Conservation (phyloP, 2,329 filamentous ascomycete genomes). For the Geosmithia flava region DNA sequence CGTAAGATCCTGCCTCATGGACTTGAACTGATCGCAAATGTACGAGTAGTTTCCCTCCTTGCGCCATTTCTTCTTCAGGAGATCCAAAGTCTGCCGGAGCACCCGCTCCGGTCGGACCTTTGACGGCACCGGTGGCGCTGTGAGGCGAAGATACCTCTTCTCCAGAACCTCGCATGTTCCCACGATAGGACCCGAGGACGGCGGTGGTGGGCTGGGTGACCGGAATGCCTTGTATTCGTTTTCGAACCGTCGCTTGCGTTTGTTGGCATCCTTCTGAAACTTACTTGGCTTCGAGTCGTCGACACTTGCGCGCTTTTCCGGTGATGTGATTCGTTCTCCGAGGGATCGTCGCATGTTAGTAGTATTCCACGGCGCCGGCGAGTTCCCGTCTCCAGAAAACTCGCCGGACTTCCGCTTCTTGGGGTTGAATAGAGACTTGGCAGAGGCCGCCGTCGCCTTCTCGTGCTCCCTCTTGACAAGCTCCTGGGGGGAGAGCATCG, state of each 20-base stretch:
- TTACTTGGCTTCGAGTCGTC: slow-evolving; percentile 60
- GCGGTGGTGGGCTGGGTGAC: slow-evolving; percentile 43
- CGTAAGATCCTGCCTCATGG: slow-evolving; percentile 91
- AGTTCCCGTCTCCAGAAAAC: slow-evolving; percentile 13
- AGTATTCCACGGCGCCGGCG: slow-evolving; percentile 61
- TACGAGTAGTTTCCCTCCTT: slow-evolving; percentile 90
- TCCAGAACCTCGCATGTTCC: slow-evolving; percentile 76
- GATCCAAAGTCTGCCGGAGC: slow-evolving; percentile 71
- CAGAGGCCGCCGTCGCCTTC: background rate
- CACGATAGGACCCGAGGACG: slow-evolving; percentile 60
- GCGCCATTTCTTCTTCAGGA: slow-evolving; percentile 91
- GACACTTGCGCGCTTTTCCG: slow-evolving; percentile 26
- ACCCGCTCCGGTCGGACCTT: slow-evolving; percentile 76
- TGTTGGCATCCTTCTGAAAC: slow-evolving; percentile 83
- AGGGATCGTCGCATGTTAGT: slow-evolving; percentile 47
- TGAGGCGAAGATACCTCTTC: slow-evolving; percentile 91
- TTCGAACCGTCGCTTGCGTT: slow-evolving; percentile 80
- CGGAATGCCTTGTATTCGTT: slow-evolving; percentile 46
- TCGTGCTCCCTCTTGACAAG: slow-evolving; percentile 61
- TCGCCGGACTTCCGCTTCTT: slow-evolving; percentile 80
- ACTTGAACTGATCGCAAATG: slow-evolving; percentile 99
- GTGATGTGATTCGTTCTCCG: slow-evolving; percentile 59
- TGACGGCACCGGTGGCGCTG: slow-evolving; percentile 76
- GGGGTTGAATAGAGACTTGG: slow-evolving; percentile 18
- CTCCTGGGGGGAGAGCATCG: slow-evolving; percentile 72